Conservation (phyloP, 352 stramenopile genomes). For the Globisporangium paroecandrum region DNA sequence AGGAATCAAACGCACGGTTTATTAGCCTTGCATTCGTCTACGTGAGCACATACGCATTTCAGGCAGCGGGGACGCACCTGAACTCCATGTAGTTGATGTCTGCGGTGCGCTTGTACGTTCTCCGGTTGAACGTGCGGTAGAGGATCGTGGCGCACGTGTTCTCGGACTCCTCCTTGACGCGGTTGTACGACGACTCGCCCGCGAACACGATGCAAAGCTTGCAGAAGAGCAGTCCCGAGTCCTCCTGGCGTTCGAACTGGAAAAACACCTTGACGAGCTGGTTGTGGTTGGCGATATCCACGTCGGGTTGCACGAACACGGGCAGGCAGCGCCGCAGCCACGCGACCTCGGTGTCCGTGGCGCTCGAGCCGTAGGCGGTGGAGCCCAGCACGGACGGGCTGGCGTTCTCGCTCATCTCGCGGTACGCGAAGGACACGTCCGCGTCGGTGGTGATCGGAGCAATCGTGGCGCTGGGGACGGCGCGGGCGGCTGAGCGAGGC, state of each 20-base stretch:
- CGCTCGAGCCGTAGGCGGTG: slow-evolving; percentile 24
- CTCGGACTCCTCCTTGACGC: slow-evolving; percentile 58
- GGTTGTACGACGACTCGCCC: slow-evolving; percentile 85
- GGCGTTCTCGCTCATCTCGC: slow-evolving; percentile 42
- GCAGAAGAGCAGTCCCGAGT: slow-evolving; percentile 48
- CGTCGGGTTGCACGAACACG: slow-evolving; percentile 79
- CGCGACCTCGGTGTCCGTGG: slow-evolving; percentile 47
- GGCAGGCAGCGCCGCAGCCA: slow-evolving; percentile 81
- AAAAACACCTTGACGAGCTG: slow-evolving; percentile 82
- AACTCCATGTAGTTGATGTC: slow-evolving; percentile 91
- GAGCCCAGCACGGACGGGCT: slow-evolving; percentile 15
- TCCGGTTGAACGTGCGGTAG: slow-evolving; percentile 84
- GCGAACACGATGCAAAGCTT: slow-evolving; percentile 82
- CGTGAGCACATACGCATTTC: no score
- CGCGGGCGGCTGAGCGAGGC: slow-evolving; percentile 14
- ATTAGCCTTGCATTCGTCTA: background rate
- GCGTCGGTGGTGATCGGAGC: slow-evolving; percentile 3
- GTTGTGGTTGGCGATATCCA: slow-evolving; percentile 82
- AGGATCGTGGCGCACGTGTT: slow-evolving; percentile 76
- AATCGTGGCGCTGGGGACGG: slow-evolving; percentile 8
- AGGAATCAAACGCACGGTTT: background rate
- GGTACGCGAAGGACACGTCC: slow-evolving; percentile 34
- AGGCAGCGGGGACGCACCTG: slow-evolving; percentile 25
- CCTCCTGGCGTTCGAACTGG: slow-evolving; percentile 66
- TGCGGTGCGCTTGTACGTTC: slow-evolving; percentile 83